phyloP scores from a whole-genome alignment of 1,139 yeast species.

The Yamadazyma blattariae region DNA sequence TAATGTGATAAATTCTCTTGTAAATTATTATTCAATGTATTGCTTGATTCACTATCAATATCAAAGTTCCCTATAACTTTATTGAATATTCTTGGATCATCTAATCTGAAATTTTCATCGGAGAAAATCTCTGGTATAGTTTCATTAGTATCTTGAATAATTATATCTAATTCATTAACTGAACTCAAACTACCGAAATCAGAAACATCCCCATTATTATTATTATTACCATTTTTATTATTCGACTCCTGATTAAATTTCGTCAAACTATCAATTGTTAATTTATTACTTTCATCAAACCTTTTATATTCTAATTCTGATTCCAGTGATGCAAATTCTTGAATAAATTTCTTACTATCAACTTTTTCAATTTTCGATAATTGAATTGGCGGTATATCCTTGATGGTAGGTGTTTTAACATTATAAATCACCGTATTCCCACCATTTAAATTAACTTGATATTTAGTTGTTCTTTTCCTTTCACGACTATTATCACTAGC shows the following conservation, averaged over 20 bases:
- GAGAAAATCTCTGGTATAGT: conserved; percentile 70
- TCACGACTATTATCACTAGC: conserved; percentile 50
- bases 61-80: conserved; percentile 60
- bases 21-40: conserved; percentile 44
- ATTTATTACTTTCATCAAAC: conserved; percentile 49
- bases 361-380: conserved; percentile 56
- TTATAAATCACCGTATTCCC: conserved; percentile 40
- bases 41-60: conserved; percentile 21
- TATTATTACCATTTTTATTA: background rate
- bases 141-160: conserved; percentile 14
- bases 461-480: conserved; percentile 30
- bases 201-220: background rate
- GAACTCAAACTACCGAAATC: conserved; percentile 4
- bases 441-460: conserved; percentile 39
- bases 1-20: conserved; percentile 82
- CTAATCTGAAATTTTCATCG: conserved; percentile 68
- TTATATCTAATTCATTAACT: conserved; percentile 11
- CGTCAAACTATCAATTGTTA: conserved; percentile 49
- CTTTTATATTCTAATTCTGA: conserved; percentile 53
- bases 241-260: conserved; percentile 25
- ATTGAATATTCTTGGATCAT: conserved; percentile 83
- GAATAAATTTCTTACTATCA: conserved; percentile 46
- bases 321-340: conserved; percentile 27
- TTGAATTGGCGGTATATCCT: conserved; percentile 83
- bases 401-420: conserved; percentile 66